These are phyloP conservation scores for Pseudognaphalium luteoalbum DNA, from an alignment of 129 eudicot species.

Conservation along the genomic window DNA sequence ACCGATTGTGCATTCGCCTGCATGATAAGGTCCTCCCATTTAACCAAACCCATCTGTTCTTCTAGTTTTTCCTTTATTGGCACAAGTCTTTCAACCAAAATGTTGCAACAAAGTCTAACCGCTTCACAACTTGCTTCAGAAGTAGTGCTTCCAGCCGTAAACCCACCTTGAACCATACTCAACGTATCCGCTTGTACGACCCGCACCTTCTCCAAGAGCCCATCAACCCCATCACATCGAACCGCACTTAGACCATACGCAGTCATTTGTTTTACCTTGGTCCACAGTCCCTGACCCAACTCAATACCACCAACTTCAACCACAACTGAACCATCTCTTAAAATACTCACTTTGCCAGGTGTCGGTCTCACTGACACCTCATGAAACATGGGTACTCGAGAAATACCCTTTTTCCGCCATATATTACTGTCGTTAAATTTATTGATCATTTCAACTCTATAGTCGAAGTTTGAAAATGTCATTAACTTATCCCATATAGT, in stretches of 20 bases:
- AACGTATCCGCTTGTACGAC: conserved; percentile 78
- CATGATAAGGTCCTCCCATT: conserved; percentile 62
- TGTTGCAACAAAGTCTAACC: conserved; percentile 64
- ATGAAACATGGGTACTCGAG: conserved; percentile 73
- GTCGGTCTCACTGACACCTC: conserved; percentile 52
- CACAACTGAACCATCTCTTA: conserved; percentile 69
- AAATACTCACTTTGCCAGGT: conserved; percentile 89
- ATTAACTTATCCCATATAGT: conserved; percentile 66
- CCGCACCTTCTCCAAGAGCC: conserved; percentile 63
- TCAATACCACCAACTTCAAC: conserved; percentile 96
- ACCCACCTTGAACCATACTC: conserved; percentile 86
- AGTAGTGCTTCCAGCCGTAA: conserved; percentile 92
- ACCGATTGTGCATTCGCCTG: conserved; percentile 54
- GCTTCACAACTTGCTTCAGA: conserved; percentile 92
- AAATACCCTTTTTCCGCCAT: conserved; percentile 82
- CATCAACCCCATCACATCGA: conserved; percentile 56
- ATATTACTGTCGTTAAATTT: conserved; percentile 47
- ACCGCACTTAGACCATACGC: conserved; percentile 65
- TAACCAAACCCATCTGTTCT: conserved; percentile 47
- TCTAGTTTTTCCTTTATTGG: conserved; percentile 53
- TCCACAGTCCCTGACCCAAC: conserved; percentile 94
- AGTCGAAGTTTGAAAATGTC: conserved; percentile 43
- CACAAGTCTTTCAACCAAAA: conserved; percentile 67
- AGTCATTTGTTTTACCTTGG: conserved; percentile 85
- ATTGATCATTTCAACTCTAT: conserved; percentile 44